Evolutionary conservation across 2,329 filamentous ascomycete genomes (phyloP), one percentile per base, ranked within the genome.

Genomic region (Aspergillus japonicus): DNA sequence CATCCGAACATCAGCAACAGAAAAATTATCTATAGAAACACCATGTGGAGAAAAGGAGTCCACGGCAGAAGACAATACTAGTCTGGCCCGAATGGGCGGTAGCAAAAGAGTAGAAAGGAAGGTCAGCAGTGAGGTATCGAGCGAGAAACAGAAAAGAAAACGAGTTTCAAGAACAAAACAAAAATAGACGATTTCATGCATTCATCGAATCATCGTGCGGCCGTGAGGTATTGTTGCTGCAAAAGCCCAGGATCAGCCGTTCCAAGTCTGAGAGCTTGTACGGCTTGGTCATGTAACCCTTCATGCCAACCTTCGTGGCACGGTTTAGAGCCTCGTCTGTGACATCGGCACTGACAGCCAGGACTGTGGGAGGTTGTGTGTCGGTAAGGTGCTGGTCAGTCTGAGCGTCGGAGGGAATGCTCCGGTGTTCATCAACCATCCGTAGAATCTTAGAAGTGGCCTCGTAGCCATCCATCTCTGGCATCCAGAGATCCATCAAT

Each of bases 401-500:
- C 35, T 31, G 54, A 44, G 44, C 58, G 65, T 56, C 59, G 49
- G 57, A 61, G 42, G 51, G 66, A 19, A 68, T 67, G 29, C 67
- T 60, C 21, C 69, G 69, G 44, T 76, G 69, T 50, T 77, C 71
- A 47, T 76, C 73, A n/a, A 78, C 71, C 77, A 87, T 81, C 24
- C 78, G 75, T 11, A 89, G 73, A 48, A 91, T 91, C 50, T 80
- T 77, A 66, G 84, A 81, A 0, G 88, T 85, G 2, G 88, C 88
- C 69, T 90, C 84, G 64, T 89, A 90, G 1, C 88, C 88, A 68
- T 90, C 88, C 80, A 90, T 87, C 64, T 86, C 80, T 0, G 88
- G 88, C 87, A 91, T 91, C 88, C 88, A 91, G 10, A 91, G 81
- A 72, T 91, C 88, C 88, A 91, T 91, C 48, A 90, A 75, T 24